phyloP scores from a whole-genome alignment of 2,329 filamentous ascomycete species.

The Fusarium subglutinans region DNA sequence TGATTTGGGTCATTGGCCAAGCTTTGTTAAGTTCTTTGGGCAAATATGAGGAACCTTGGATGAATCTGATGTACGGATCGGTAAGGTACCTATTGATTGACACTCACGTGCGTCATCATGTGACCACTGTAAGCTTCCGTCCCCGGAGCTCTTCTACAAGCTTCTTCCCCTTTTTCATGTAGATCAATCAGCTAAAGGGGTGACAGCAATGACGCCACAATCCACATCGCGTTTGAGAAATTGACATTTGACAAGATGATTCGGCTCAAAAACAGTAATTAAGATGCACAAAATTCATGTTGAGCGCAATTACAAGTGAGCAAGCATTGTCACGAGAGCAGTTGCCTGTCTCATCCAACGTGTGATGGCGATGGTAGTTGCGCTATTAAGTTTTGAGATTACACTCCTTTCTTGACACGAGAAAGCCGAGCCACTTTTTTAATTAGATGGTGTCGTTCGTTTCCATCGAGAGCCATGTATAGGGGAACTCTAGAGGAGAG shows the following conservation, averaged over 20 bases:
- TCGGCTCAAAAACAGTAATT: slow-evolving; percentile 3
- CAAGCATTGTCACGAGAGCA: slow-evolving; percentile 30
- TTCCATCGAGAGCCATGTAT: not conserved
- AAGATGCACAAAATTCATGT: slow-evolving; percentile 7
- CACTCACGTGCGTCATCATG: slow-evolving; percentile 7
- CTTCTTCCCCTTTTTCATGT: slow-evolving; percentile 18
- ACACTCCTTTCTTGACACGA: slow-evolving; percentile 32
- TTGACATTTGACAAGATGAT: not conserved
- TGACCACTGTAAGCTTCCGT: not conserved
- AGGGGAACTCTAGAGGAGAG: not conserved
- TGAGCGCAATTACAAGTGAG: slow-evolving; percentile 16
- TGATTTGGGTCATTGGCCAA: not conserved
- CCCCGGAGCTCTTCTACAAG: not conserved
- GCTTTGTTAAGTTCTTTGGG: not conserved
- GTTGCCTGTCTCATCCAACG: slow-evolving; percentile 30
- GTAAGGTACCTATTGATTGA: not conserved
- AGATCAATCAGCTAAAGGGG: slow-evolving; percentile 2
- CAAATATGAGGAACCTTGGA: not conserved
- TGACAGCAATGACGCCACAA: slow-evolving; percentile 30
- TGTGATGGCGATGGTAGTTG: not conserved
- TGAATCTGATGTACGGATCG: not conserved
- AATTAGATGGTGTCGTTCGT: slow-evolving; percentile 32
- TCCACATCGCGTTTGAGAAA: not conserved
- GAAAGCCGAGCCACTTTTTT: slow-evolving; percentile 34
- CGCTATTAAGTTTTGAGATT: slow-evolving; percentile 31